Evolutionary conservation across 306 rosid species (phyloP).

Genomic region (Macrotyloma uniflorum): DNA sequence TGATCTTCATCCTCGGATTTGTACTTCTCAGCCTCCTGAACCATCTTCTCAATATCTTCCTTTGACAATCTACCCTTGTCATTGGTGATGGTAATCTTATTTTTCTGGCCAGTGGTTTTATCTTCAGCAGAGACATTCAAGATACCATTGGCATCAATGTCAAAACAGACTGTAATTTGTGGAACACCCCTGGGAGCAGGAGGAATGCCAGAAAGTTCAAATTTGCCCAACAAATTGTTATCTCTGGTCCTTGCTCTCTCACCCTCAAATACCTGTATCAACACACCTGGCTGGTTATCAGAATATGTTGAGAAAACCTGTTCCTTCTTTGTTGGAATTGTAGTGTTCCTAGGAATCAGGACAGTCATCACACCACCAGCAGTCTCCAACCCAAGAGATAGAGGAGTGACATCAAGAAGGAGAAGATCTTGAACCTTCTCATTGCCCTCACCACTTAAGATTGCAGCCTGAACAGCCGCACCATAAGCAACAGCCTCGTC

Average conservation of each 20-base stretch:
- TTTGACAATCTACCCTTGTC: conserved; percentile 19
- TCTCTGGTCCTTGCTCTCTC: conserved; percentile 19
- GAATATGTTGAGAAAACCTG: conserved; percentile 13
- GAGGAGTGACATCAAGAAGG: conserved; percentile 15
- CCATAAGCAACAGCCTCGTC: conserved; percentile 27
- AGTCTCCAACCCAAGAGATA: conserved; percentile 21
- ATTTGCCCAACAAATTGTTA: conserved; percentile 25
- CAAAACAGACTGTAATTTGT: conserved; percentile 14
- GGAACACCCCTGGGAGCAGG: conserved; percentile 28
- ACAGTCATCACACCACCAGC: conserved; percentile 22
- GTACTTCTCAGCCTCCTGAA: conserved; percentile 23
- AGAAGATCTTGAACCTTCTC: conserved; percentile 29
- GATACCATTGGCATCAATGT: conserved; percentile 28
- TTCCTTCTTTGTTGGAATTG: conserved; percentile 23
- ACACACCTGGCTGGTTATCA: conserved; percentile 16
- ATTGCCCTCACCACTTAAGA: conserved; percentile 16
- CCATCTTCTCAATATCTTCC: conserved; percentile 24
- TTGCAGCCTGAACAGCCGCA: conserved; percentile 26
- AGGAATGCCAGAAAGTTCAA: conserved; percentile 22
- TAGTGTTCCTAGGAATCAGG: conserved; percentile 10
- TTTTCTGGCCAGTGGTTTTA: conserved; percentile 27
- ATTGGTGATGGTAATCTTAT: conserved; percentile 16
- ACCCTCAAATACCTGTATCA: conserved; percentile 14
- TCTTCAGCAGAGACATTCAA: conserved; percentile 17
- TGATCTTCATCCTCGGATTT: conserved; percentile 20